These are phyloP conservation scores for Ogataea chonburiensis DNA, from an alignment of 805 yeast genomes.

Conservation along the genomic window DNA sequence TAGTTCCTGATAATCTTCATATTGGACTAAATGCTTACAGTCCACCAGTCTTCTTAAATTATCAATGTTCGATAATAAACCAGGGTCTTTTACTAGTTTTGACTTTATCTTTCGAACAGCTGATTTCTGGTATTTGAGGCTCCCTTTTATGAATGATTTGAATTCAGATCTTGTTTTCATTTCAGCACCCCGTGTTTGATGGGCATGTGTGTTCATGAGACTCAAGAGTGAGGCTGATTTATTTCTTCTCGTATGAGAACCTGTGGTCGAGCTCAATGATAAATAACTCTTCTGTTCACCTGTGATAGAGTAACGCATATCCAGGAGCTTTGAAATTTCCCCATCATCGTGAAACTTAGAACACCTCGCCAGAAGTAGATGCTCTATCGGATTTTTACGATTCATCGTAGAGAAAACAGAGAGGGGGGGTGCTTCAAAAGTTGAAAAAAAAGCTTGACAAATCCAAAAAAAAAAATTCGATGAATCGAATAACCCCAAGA, in stretches of 20 bases:
- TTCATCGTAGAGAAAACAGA: constrained; percentile 43
- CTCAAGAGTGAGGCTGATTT: constrained; percentile 9
- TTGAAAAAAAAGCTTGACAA: too few species aligned
- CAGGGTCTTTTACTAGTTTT: constrained; percentile 26
- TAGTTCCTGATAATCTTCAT: constrained; percentile 52
- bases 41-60: constrained; percentile 25
- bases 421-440: too few species aligned
- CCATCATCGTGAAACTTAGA: constrained; percentile 36
- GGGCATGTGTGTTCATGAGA: constrained; percentile 16
- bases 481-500: constrained; percentile 2
- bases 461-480: constrained; percentile 1
- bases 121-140: constrained; percentile 40
- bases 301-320: constrained; percentile 42
- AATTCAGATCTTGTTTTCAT: constrained; percentile 40
- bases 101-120: constrained; percentile 38
- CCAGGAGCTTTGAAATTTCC: constrained; percentile 40
- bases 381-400: constrained; percentile 44
- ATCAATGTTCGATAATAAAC: constrained; percentile 15
- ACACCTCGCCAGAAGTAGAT: constrained; percentile 44
- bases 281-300: constrained; percentile 50
- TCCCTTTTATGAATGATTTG: constrained; percentile 39
- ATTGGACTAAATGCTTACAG: constrained; percentile 32
- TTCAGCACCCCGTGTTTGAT: constrained; percentile 24
- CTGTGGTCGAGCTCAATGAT: constrained; percentile 40
- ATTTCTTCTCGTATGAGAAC: constrained; percentile 19